Base-by-base conservation (phyloP, 2,329 filamentous ascomycete species). In the Pseudodiploospora longispora region DNA sequence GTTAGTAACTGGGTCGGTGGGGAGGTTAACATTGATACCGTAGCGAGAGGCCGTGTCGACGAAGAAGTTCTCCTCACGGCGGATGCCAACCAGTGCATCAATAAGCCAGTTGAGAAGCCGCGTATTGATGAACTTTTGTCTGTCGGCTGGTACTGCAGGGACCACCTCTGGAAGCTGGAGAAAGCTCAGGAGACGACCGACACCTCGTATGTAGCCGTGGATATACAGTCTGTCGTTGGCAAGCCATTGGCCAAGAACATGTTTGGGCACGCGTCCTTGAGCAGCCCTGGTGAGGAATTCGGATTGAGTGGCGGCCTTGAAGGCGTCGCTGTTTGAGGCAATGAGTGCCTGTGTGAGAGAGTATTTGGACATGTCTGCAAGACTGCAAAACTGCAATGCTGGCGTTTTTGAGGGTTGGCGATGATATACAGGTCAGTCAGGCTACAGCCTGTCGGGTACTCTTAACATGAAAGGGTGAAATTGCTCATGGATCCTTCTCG, bases 201-300 rank as follows among this genome's bases (percentile, higher is more conserved):
- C 75, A 52, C 84, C 85, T 28, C 75, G 72, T 52, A 86, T 75
- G 62, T 87, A 85, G 41, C 77, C 76, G 50, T 85, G 80, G 31
- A 83, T 79, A 62, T 87, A 85, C 47, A 87, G 74, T 6, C 80
- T 71, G 61, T 87, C 83, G 60, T 86, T 83, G 9, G 79, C 76
- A 36, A 88, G 76, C 84, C 84, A 88, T 59, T 73, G 70, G 19
- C 75, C 73, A 8, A 87, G 67, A 1, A 70, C 63, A 0, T 67
- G 55, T 40, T 77, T 77, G 12, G 75, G 66, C 12, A 85, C 66
- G 0, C 71, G 75, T 27, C 84, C 83, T 44, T 71, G 68, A 10
- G 82, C 82, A 5, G 83, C 83, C 39, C 77, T 71, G 8, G 68
- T 69, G 41, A 88, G 76, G 63, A 88, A 87, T 0, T 77, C 70